Base-by-base conservation (phyloP, 805 yeast genomes). In the Wickerhamomyces sydowiorum region DNA sequence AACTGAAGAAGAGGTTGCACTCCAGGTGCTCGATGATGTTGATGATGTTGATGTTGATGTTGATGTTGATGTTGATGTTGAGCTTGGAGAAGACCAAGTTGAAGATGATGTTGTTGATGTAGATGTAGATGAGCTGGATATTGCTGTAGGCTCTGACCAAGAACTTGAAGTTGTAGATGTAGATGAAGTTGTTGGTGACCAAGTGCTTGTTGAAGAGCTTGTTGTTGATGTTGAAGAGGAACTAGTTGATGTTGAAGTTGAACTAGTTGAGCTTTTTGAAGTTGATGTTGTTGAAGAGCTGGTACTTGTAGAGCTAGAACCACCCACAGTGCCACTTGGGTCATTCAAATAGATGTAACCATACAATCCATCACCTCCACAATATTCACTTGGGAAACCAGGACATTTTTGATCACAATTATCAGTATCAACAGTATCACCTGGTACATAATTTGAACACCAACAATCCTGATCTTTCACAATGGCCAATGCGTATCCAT, bases 401-500 rank as follows among this genome's bases (percentile, higher is more conserved):
- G 75, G 73, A 53, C 76, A 72, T 1, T 54, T 48, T 4, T 41
- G 41, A 21, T 50, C 44, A 54, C 76, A 71, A 18, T 58, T 41
- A 18, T 52, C 33, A 22, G 50, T 18, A 25, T 48, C 44, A 5
- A 52, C 59, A 4, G 66, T 57, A 13, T 53, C 51, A 1, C 40
- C 56, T 1, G 78, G 76, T 10, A 65, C 52, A 17, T 53, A 38
- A 45, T 71, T 57, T 12, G 73, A 57, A 46, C 78, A 73, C 65
- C 71, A 73, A 44, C 78, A 73, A 37, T 57, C 32, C 22, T 56
- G 36, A 8, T 51, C 45, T 41, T 65, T 72, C 8, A 72, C 59
- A 24, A 72, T 63, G 12, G 69, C 75, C 28, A 68, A 66, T 4
- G 64, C 53, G 45, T 49, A 59, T 8, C 42, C 48, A 10, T 36